Evolutionary conservation across 345 rosid genomes (phyloP), one percentile per base, ranked within the genome.

Genomic region (Mercurialis annua): DNA sequence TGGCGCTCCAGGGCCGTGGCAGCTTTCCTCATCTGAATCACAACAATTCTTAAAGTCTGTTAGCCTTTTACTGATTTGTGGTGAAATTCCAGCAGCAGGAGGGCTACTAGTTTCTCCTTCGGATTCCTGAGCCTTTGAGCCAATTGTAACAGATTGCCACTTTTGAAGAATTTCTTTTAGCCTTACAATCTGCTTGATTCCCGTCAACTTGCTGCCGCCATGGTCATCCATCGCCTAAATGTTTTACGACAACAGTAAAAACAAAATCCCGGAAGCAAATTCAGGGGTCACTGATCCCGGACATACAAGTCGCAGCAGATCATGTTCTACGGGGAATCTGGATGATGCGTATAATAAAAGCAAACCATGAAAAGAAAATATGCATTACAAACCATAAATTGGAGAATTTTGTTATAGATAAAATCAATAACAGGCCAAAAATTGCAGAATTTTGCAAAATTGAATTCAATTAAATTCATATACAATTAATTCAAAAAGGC

Each of bases 21-120:
- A 79, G 70, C 77, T 76, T 21, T 94, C 99, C 66, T 94, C 97
- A 21, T 94, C 99, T 0, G 99, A 94, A 62, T 90, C 99, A 54
- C 89, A 71, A 54, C 51, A 68, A 47, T 50, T 63, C 54, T 62
- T 71, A 31, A 80, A 64, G 29, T 72, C 66, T n/a, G 74, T 64
- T 50, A 94, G 61, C 80, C 90, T 85, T 71, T 76, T 86, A 67
- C 72, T 87, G 18, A 87, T 62, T 0, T 63, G 82, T 2, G 81
- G 83, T 2, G 87, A 65, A 26, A 86, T 82, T 11, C 64, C 83
- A 21, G 69, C 74, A 43, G 49, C 10, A 43, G 65, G 4, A 1
- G 46, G 76, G 30, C 48, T 57, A 21, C 71, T 69, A 9, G 8
- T 40, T 16, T 61, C 65, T 1, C 82, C 23, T 2, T 11, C 71